Conservation (phyloP, 805 yeast species). For the Yamadazyma sp. region DNA sequence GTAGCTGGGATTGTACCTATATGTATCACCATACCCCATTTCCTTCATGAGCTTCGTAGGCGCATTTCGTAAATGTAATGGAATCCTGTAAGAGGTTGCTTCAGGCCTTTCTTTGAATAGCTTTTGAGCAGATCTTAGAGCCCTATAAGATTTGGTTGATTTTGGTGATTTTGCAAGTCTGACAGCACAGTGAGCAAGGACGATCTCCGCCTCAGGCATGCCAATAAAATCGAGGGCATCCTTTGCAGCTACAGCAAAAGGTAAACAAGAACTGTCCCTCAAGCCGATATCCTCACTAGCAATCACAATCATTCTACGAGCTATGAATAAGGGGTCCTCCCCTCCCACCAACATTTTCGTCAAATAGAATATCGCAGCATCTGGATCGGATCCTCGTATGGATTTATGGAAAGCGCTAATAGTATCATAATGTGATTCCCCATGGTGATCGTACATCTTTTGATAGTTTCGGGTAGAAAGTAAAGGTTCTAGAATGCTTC, state of each 20-base stretch:
- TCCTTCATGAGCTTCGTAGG: slow-evolving; percentile 91
- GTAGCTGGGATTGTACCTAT: slow-evolving; percentile 86
- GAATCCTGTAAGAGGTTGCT: slow-evolving; percentile 62
- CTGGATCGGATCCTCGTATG: slow-evolving; percentile 83
- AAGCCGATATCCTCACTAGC: slow-evolving; percentile 95
- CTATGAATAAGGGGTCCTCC: slow-evolving; percentile 87
- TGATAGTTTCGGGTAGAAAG: slow-evolving; percentile 45
- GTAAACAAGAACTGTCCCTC: slow-evolving; percentile 77
- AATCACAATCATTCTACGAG: slow-evolving; percentile 88
- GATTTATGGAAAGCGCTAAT: slow-evolving; percentile 95
- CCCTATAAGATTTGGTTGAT: slow-evolving; percentile 82
- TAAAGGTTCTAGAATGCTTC: slow-evolving; percentile 40
- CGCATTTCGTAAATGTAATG: slow-evolving; percentile 87
- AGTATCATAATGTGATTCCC: slow-evolving; percentile 92
- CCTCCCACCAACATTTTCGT: slow-evolving; percentile 91
- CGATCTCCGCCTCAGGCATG: slow-evolving; percentile 89
- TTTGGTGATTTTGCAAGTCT: slow-evolving; percentile 83
- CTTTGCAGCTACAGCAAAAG: slow-evolving; percentile 82
- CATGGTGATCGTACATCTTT: slow-evolving; percentile 76
- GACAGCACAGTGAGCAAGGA: slow-evolving; percentile 91
- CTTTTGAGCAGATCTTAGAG: slow-evolving; percentile 66
- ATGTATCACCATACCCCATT: slow-evolving; percentile 78
- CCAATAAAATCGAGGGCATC: slow-evolving; percentile 89
- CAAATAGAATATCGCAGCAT: slow-evolving; percentile 85
- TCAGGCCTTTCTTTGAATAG: slow-evolving; percentile 58